phyloP scores from a whole-genome alignment of 2,329 filamentous ascomycete species.

The Exophiala sp. region DNA sequence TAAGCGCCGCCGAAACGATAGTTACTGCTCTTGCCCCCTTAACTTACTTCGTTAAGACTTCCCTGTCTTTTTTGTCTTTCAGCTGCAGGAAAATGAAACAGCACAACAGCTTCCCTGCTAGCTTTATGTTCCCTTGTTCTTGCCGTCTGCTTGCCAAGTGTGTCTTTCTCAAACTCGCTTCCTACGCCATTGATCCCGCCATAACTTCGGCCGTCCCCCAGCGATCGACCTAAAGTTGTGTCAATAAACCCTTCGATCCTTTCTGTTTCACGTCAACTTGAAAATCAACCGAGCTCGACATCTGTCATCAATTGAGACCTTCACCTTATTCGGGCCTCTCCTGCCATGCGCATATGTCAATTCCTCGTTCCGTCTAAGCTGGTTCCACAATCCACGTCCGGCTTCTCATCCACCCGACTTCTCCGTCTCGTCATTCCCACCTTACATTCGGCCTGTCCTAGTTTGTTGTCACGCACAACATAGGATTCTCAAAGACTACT shows the following conservation, averaged over 20 bases:
- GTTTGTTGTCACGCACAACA: no score
- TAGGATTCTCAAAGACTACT: no score
- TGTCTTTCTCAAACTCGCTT: neutral
- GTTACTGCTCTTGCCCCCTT: neutral
- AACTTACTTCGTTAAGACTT: neutral
- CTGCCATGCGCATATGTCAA: slow-evolving; percentile 1
- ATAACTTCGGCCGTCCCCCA: neutral
- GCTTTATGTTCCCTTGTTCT: neutral
- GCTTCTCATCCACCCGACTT: slow-evolving; percentile 1
- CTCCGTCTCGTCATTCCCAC: slow-evolving; percentile 1
- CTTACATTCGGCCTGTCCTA: neutral
- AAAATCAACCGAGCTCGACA: neutral
- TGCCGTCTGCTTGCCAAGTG: neutral
- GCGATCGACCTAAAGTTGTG: neutral
- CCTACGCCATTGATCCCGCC: neutral
- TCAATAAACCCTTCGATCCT: neutral
- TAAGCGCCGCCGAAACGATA: neutral
- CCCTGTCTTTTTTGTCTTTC: neutral
- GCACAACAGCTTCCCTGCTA: neutral
- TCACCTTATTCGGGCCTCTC: neutral
- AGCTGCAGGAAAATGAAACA: no score
- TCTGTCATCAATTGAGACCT: neutral
- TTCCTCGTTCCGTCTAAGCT: neutral
- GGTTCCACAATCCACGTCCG: slow-evolving; percentile 1
- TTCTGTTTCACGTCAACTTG: neutral